Percentiles rank a stretch among this genome's conserved stretches.
phyloP scores from a whole-genome alignment of 352 stramenopile genomes.

The Elongisporangium undulatum region DNA sequence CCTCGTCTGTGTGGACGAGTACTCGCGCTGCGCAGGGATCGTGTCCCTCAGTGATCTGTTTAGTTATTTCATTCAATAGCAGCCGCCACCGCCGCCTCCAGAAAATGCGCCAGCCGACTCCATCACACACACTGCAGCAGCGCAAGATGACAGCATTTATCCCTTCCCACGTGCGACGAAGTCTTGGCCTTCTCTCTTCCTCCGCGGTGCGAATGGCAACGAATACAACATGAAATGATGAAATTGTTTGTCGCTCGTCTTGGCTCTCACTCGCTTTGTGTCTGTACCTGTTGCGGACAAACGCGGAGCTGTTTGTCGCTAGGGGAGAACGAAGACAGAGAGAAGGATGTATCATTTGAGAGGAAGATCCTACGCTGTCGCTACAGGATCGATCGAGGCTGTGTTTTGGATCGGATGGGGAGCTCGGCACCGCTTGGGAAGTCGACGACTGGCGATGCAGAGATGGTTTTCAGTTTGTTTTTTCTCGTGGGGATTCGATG shows the following conservation, averaged over 20 bases:
- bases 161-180: background rate
- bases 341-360: background rate
- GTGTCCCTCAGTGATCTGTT: constrained; percentile 88
- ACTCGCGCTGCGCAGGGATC: constrained; percentile 73
- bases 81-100: constrained; percentile 5
- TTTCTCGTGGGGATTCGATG: background rate
- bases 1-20: constrained; percentile 85
- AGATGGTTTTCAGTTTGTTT: background rate
- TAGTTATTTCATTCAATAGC: constrained; percentile 89
- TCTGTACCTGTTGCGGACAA: background rate
- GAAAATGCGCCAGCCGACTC: background rate
- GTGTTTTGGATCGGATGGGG: background rate
- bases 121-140: constrained; percentile 1
- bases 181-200: background rate
- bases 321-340: background rate
- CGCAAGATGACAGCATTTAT: background rate
- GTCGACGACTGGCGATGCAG: background rate
- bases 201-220: background rate
- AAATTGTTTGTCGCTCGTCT: background rate
- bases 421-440: background rate
- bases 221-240: background rate
- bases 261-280: background rate
- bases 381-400: background rate
- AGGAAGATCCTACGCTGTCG: background rate
- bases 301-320: background rate